phyloP scores from a whole-genome alignment of 345 rosid species.

The Eutrema yunnanense region DNA sequence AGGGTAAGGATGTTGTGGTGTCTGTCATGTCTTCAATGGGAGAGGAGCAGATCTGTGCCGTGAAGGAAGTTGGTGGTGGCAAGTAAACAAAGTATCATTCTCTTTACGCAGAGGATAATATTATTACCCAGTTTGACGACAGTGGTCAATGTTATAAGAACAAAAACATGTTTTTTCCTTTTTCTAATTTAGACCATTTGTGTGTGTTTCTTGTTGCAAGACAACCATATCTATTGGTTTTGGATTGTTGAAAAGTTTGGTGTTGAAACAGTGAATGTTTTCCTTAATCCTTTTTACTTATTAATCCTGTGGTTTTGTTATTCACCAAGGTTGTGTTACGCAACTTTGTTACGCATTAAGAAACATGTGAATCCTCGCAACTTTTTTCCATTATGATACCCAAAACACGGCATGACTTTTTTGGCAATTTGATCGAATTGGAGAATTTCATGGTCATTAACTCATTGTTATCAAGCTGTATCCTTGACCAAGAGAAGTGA shows the following conservation, averaged over 20 bases:
- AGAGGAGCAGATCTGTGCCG: conserved; percentile 83
- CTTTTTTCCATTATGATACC: too few species aligned
- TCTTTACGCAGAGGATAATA: conserved; percentile 6
- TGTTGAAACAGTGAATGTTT: conserved; percentile 15
- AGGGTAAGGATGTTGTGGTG: conserved; percentile 76
- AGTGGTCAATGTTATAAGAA: conserved; percentile 10
- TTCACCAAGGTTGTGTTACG: background rate
- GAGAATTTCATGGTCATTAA: too few species aligned
- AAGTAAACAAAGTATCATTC: conserved; percentile 34
- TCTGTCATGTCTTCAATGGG: conserved; percentile 87
- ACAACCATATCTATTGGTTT: conserved; percentile 25
- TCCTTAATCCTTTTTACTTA: background rate
- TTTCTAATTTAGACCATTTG: conserved; percentile 19
- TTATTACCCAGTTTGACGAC: conserved; percentile 19
- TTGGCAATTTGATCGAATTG: too few species aligned
- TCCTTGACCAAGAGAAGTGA: too few species aligned
- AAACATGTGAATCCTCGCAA: background rate
- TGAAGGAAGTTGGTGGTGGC: conserved; percentile 65
- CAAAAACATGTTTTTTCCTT: conserved; percentile 8
- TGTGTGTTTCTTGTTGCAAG: conserved; percentile 22
- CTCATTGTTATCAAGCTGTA: too few species aligned
- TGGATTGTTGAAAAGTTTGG: conserved; percentile 24
- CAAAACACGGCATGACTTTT: too few species aligned
- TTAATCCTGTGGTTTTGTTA: background rate
- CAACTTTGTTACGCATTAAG: background rate